These are phyloP conservation scores for Heterobasidion annosum DNA, from an alignment of 1,284 basidiomycete genomes.

Conservation along the genomic window DNA sequence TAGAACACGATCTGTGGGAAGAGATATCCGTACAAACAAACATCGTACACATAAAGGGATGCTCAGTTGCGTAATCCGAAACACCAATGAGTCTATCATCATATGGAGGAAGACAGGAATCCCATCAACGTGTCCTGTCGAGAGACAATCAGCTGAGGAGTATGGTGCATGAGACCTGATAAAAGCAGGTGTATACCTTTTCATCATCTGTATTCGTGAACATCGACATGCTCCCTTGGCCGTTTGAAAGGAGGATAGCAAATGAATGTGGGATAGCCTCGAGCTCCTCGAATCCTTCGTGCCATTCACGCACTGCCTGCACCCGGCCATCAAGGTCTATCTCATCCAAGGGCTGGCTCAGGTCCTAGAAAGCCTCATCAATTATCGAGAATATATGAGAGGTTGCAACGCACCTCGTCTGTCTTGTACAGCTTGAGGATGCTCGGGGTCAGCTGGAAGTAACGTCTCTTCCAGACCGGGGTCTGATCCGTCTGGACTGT, in stretches of 20 bases:
- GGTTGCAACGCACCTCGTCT: slow-evolving; percentile 33
- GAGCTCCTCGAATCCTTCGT: slow-evolving; percentile 65
- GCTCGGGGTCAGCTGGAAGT: slow-evolving; percentile 46
- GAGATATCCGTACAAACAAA: no score
- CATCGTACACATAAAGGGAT: no score
- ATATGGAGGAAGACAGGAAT: no score
- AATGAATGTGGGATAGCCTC: slow-evolving; percentile 64
- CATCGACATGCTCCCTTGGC: slow-evolving; percentile 42
- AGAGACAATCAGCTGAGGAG: no score
- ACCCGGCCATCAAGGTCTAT: slow-evolving; percentile 38
- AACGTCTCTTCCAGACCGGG: slow-evolving; percentile 58
- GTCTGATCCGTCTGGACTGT: slow-evolving; percentile 52
- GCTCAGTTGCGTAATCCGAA: no score
- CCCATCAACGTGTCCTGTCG: no score
- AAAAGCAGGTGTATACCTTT: slow-evolving; percentile 33
- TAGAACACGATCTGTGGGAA: no score
- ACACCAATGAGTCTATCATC: no score
- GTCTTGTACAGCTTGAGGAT: slow-evolving; percentile 44
- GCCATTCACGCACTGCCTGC: slow-evolving; percentile 49
- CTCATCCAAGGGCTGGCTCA: slow-evolving; percentile 28
- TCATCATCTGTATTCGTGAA: slow-evolving; percentile 61
- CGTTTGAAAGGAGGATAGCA: slow-evolving; percentile 51
- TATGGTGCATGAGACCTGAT: no score
- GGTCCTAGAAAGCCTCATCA: neutral
- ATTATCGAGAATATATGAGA: neutral